Evolutionary conservation across 2,329 filamentous ascomycete species (phyloP).

Genomic region (Paraphaeosphaeria sporulosa): DNA sequence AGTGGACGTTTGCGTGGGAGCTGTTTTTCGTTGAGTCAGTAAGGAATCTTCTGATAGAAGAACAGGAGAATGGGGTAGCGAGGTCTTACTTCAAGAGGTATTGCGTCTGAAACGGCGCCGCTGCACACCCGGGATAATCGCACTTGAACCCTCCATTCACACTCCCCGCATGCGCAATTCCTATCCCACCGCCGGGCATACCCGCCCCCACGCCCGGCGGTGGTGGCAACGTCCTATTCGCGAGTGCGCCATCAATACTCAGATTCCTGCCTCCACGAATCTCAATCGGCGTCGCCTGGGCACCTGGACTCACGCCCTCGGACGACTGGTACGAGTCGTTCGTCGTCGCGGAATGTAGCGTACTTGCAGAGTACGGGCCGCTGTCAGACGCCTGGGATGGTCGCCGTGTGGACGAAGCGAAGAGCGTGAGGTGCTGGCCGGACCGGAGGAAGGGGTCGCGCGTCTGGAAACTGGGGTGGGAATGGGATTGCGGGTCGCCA

Average conservation of each 20-base stretch:
- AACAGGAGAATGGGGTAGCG: not conserved
- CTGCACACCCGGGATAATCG: constrained; percentile 69
- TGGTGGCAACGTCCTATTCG: constrained; percentile 41
- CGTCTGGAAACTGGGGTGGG: constrained; percentile 27
- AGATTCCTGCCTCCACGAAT: constrained; percentile 33
- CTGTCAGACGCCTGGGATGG: constrained; percentile 48
- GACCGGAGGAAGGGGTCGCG: constrained; percentile 43
- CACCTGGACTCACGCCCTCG: constrained; percentile 43
- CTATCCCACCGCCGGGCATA: constrained; percentile 14
- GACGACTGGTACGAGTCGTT: constrained; percentile 47
- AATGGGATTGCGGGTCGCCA: constrained; percentile 31
- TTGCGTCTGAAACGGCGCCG: constrained; percentile 77
- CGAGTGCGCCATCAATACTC: constrained; percentile 41
- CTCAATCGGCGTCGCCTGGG: constrained; percentile 40
- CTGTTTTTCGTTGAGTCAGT: constrained; percentile 34
- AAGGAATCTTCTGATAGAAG: too few species aligned
- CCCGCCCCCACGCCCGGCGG: constrained; percentile 34
- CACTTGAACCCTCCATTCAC: constrained; percentile 56
- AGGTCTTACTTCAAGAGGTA: constrained; percentile 72
- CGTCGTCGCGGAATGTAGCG: constrained; percentile 39
- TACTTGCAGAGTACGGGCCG: constrained; percentile 40
- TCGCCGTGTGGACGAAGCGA: constrained; percentile 35
- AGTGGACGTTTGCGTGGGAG: constrained; percentile 77
- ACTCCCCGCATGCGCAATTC: too few species aligned
- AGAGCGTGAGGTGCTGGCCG: constrained; percentile 37